Percentiles rank a stretch among this genome's conserved stretches.
Evolutionary conservation across 1,139 yeast species (phyloP).

Genomic region (Pneumocystis oryctolagi): DNA sequence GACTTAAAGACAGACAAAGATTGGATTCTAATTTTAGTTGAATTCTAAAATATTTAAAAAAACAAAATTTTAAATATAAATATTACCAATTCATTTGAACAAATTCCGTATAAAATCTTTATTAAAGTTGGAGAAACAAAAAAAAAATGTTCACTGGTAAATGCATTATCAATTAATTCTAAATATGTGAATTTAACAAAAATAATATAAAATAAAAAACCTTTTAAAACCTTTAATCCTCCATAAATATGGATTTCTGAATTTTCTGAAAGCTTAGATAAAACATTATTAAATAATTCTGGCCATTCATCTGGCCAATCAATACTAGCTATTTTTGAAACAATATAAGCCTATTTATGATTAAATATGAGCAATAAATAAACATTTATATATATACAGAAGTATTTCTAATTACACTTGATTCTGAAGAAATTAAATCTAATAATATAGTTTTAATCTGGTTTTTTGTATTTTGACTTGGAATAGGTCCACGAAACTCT

Average conservation of each 20-base stretch:
- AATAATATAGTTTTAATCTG: conserved; percentile 7
- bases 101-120: conserved; percentile 3
- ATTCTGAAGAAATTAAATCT: neutral
- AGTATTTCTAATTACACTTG: neutral
- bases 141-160: conserved; percentile 13
- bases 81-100: conserved; percentile 1
- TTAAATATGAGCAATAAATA: neutral
- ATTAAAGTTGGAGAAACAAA: conserved; percentile 10
- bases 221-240: conserved; percentile 10
- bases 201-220: conserved; percentile 1
- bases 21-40: conserved; percentile 1
- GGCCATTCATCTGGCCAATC: conserved; percentile 15
- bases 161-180: conserved; percentile 12
- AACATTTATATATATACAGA: conserved; percentile 1
- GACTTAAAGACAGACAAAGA: conserved; percentile 11
- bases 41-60: neutral
- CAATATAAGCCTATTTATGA: conserved; percentile 5
- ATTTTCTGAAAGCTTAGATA: conserved; percentile 5
- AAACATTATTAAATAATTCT: conserved; percentile 7
- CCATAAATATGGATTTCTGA: conserved; percentile 7
- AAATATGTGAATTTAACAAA: neutral
- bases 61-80: neutral
- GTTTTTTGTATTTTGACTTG: conserved; percentile 6
- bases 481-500: conserved; percentile 10
- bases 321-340: conserved; percentile 10